These are phyloP conservation scores for Fusarium sp. DNA, from an alignment of 2,329 filamentous ascomycete genomes.

Conservation along the genomic window DNA sequence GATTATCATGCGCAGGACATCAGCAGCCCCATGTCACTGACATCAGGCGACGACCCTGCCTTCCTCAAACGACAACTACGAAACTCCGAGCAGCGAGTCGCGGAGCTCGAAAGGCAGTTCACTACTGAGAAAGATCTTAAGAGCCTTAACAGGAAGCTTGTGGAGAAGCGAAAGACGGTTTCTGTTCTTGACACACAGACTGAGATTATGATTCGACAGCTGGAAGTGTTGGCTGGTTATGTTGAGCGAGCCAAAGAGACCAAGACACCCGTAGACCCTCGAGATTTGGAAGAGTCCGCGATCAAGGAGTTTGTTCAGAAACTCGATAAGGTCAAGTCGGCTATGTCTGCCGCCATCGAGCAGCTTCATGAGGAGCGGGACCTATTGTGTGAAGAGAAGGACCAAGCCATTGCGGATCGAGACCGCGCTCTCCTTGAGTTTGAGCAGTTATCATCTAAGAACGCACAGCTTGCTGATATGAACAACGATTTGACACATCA, in stretches of 20 bases:
- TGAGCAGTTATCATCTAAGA: constrained; percentile 93
- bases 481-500: constrained; percentile 96
- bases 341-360: constrained; percentile 68
- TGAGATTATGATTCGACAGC: constrained; percentile 92
- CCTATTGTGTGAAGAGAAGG: constrained; percentile 85
- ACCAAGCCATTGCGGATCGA: constrained; percentile 83
- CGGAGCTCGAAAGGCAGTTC: constrained; percentile 87
- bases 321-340: constrained; percentile 70
- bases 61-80: constrained; percentile 80
- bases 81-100: constrained; percentile 84
- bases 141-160: constrained; percentile 85
- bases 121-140: constrained; percentile 73
- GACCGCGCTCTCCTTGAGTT: constrained; percentile 96
- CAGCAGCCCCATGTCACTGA: constrained; percentile 76
- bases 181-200: constrained; percentile 93
- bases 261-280: constrained; percentile 81
- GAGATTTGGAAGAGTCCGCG: constrained; percentile 86
- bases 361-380: constrained; percentile 78
- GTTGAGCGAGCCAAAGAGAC: constrained; percentile 87
- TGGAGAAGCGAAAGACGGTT: constrained; percentile 95
- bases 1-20: constrained; percentile 70
- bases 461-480: constrained; percentile 91
- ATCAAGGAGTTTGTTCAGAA: constrained; percentile 91
- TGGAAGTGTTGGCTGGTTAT: constrained; percentile 89
- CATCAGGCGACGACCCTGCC: constrained; percentile 73